Percentiles rank a stretch among this genome's conserved stretches.
Conservation (phyloP, 1,284 basidiomycete species). For the Caloboletus firmus region DNA sequence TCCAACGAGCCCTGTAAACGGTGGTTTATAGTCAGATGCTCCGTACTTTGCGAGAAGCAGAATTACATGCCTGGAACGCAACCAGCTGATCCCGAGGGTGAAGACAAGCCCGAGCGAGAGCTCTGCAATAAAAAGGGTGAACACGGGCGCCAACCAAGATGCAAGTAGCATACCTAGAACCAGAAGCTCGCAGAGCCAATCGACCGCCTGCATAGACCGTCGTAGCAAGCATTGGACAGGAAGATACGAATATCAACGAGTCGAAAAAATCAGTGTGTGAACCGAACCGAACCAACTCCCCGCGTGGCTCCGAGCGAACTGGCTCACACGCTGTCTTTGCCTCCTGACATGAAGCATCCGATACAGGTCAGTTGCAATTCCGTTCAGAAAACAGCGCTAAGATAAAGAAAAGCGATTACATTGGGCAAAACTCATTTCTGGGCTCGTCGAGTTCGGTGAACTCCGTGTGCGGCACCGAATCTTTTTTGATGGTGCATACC, state of each 20-base stretch:
- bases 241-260: not conserved
- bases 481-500: slow-evolving; percentile 81
- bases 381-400: not conserved
- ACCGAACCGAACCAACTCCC: slow-evolving; percentile 14
- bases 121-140: slow-evolving; percentile 16
- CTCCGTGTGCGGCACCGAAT: slow-evolving; percentile 77
- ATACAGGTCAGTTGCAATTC: slow-evolving; percentile 27
- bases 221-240: slow-evolving; percentile 20
- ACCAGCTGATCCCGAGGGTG: slow-evolving; percentile 12
- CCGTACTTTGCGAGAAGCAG: not conserved
- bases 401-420: slow-evolving; percentile 41
- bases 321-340: slow-evolving; percentile 20
- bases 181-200: slow-evolving; percentile 25
- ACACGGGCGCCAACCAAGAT: not conserved
- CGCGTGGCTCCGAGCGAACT: slow-evolving; percentile 6
- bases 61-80: slow-evolving; percentile 26
- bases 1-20: slow-evolving; percentile 2
- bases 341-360: slow-evolving; percentile 15
- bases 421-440: slow-evolving; percentile 59
- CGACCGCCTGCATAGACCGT: slow-evolving; percentile 26
- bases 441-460: slow-evolving; percentile 69
- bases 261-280: slow-evolving; percentile 6
- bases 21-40: slow-evolving; percentile 10
- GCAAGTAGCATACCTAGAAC: slow-evolving; percentile 23
- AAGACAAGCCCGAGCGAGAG: slow-evolving; percentile 9